Evolutionary conservation across 495 filamentous ascomycete species (phyloP), one percentile per base, ranked within the genome.

Genomic region (Glutinoglossum americanum): DNA sequence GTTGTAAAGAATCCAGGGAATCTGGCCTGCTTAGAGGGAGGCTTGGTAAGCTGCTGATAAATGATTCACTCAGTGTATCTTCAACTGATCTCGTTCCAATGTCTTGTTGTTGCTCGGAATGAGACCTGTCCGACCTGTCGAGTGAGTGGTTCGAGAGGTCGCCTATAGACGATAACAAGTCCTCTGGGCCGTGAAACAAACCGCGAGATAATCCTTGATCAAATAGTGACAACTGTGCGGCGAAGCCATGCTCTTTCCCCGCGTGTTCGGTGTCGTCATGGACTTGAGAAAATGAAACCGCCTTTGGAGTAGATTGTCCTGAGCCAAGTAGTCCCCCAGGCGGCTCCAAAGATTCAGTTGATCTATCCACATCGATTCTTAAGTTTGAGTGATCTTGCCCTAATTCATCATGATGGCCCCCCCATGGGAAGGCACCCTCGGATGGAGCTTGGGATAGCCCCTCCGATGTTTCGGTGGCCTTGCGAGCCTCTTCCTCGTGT

Each of bases 261-360:
- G 19, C 47, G 8, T n/a, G 17, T 47, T 5, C 44, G 17, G 17
- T 45, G 13, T 41, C 37, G 37, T 11, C 37, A 15, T 41, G 10
- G 37, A 13, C 41, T 19, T 3, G 41, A 30, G 57, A 17, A 33
- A 58, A 54, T 19, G 57, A 30, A 7, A 13, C 25, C 26, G 53
- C 57, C 25, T 54, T 58, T 57, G 57, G 57, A n/a, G 57, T 58
- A 17, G 45, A 30, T 45, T 58, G 39, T 26, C 5, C 25, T 32
- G 41, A 54, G 15, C 49, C 51, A 9, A 58, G 41, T 28, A 39
- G 33, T 9, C 57, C 56, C 17, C 23, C 26, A 53, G 49, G 30
- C 15, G 25, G 49, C 13, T 53, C 49, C 17, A 32, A 28, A 1
- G 25, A 51, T 25, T 9, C 47, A 3, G 1, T 5, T 15, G 26